Percentiles rank a stretch among this genome's conserved stretches.
These are phyloP conservation scores for Pezicula neosporulosa DNA, from an alignment of 2,329 filamentous ascomycete genomes.

Conservation along the genomic window DNA sequence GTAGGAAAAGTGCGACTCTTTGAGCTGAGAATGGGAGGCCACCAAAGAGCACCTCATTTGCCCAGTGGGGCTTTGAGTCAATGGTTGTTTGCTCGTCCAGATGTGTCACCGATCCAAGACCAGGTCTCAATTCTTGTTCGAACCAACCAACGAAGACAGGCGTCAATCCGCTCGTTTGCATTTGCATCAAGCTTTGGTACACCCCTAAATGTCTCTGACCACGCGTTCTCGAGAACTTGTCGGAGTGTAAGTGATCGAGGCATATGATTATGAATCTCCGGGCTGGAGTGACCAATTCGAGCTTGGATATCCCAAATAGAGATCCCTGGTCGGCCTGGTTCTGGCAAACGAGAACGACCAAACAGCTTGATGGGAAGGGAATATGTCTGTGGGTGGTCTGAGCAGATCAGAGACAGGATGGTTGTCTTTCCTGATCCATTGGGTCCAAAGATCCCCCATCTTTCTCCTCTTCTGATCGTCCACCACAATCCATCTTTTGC, in stretches of 20 bases:
- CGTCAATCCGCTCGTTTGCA: constrained; percentile 59
- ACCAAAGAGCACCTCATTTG: constrained; percentile 65
- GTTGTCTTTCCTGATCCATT: constrained; percentile 98
- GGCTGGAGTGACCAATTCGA: constrained; percentile 87
- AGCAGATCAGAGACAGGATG: constrained; percentile 85
- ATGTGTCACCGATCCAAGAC: constrained; percentile 17
- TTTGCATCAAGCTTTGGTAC: constrained; percentile 60
- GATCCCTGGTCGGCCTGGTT: constrained; percentile 63
- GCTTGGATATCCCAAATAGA: constrained; percentile 91
- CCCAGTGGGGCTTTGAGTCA: constrained; percentile 51
- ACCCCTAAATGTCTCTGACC: constrained; percentile 81
- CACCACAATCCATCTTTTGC: constrained; percentile 68
- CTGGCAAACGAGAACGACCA: constrained; percentile 74
- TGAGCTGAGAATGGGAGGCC: constrained; percentile 78
- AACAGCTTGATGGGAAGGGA: constrained; percentile 85
- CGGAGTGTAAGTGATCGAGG: constrained; percentile 72
- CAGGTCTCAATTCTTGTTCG: constrained; percentile 63
- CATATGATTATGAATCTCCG: constrained; percentile 92
- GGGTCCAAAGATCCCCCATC: constrained; percentile 90
- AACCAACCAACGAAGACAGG: constrained; percentile 76
- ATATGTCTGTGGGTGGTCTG: constrained; percentile 94
- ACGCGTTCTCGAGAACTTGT: constrained; percentile 77
- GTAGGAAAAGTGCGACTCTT: constrained; percentile 78
- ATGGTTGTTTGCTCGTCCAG: constrained; percentile 27
- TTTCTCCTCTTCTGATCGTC: constrained; percentile 77